These are phyloP conservation scores for Microsporum ferrugineum DNA, from an alignment of 2,329 filamentous ascomycete species.

Conservation along the genomic window DNA sequence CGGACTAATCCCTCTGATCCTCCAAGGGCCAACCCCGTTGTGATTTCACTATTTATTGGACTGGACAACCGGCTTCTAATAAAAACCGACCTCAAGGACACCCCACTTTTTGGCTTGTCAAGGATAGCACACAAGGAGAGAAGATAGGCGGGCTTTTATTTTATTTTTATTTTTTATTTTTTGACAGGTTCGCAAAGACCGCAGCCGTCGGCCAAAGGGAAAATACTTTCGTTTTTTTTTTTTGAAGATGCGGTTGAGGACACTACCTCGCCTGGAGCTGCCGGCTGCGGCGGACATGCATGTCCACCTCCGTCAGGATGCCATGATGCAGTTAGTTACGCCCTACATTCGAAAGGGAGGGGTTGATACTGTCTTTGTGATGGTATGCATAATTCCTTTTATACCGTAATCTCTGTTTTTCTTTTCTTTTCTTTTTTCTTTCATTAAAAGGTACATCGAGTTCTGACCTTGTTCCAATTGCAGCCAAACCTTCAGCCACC, in stretches of 20 bases:
- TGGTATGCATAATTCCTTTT: conserved; percentile 26
- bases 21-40: no score
- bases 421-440: background rate
- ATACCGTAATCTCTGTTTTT: background rate
- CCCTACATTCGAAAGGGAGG: conserved; percentile 50
- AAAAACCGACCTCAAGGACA: background rate
- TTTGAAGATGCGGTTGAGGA: conserved; percentile 10
- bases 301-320: conserved; percentile 58
- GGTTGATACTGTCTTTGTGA: conserved; percentile 51
- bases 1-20: no score
- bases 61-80: background rate
- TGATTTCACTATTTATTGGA: no score
- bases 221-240: background rate
- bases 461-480: background rate
- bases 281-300: conserved; percentile 13
- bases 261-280: conserved; percentile 9
- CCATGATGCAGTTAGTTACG: conserved; percentile 48
- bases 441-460: background rate
- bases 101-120: background rate
- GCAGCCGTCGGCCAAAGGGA: background rate
- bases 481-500: conserved; percentile 56
- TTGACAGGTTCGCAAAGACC: background rate
- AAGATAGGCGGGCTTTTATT: background rate
- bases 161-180: background rate
- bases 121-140: background rate